phyloP scores from a whole-genome alignment of 345 rosid genomes.

The Eutrema yunnanense region DNA sequence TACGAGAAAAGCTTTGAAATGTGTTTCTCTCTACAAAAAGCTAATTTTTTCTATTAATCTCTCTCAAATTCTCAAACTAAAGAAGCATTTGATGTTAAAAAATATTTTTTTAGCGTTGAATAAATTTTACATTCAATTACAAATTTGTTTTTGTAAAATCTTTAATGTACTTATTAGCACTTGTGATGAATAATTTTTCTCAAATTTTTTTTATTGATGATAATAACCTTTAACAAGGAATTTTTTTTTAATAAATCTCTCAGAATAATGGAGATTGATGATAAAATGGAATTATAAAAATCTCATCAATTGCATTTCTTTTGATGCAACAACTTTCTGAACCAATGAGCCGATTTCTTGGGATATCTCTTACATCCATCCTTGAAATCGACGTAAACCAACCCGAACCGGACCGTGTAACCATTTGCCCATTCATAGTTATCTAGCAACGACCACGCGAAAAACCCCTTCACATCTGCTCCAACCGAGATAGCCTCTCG shows the following conservation, averaged over 20 bases:
- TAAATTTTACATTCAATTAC: too few species aligned
- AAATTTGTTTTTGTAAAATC: too few species aligned
- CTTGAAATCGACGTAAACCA: conserved; percentile 13
- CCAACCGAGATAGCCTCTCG: conserved; percentile 22
- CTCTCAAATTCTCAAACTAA: too few species aligned
- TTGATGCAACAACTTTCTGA: conserved; percentile 1
- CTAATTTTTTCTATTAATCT: too few species aligned
- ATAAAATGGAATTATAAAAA: not conserved
- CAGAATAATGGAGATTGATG: not conserved
- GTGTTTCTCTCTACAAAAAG: too few species aligned
- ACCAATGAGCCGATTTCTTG: conserved; percentile 26
- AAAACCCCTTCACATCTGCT: conserved; percentile 23
- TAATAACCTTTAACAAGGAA: too few species aligned
- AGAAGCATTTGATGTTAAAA: too few species aligned
- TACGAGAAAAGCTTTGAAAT: too few species aligned
- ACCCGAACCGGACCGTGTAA: conserved; percentile 20
- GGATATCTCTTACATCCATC: conserved; percentile 4
- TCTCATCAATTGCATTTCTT: not conserved
- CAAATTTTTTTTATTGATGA: too few species aligned
- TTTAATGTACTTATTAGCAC: too few species aligned
- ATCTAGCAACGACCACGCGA: conserved; percentile 29
- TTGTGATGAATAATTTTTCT: too few species aligned
- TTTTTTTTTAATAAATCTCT: not conserved
- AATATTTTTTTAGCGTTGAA: too few species aligned
- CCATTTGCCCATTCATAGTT: conserved; percentile 29